Base-by-base conservation (phyloP, 2,329 filamentous ascomycete genomes). In the Canariomyces notabilis region DNA sequence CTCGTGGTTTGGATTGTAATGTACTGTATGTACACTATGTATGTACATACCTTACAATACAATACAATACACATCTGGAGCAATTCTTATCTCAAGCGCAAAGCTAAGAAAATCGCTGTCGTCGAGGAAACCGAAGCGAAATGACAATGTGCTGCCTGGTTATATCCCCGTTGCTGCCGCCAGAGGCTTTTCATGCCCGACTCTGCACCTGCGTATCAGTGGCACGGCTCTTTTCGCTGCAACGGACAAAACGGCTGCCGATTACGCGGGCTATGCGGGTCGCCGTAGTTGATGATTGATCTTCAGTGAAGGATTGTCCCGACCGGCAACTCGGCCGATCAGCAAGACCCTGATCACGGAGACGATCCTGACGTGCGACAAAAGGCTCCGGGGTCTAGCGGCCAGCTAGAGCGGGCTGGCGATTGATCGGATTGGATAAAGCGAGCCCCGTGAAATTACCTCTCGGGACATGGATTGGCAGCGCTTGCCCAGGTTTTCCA, bases 281-380 rank as follows among this genome's bases (percentile, higher is more conserved):
- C 23, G 33, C 48, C 35, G 12, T 38, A 48, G 29, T 16, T 34
- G 31, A 12, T 51, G 51, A 49, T 48, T 49, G 51, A 51, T 53
- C 42, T 48, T 42, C 46, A 23, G 43, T 46, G 33, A 37, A 37
- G 40, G 50, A 46, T 45, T 48, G 46, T 37, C 22, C 44, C 31
- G 44, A 31, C 38, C 29, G 48, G 23, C 48, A 42, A 48, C 36
- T 44, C 33, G 51, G 44, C 36, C 44, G 40, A 37, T 46, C 42
- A 46, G 34, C 39, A 35, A 44, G 43, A 33, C 50, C 44, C 32
- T 37, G 35, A 36, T 33, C 14, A n/a, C 37, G 32, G 23, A 41
- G 44, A 37, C 37, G 22, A 31, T 6, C 35, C 21, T 23, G 37
- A 53, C 51, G 51, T 51, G 48, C 51, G 51, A 45, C 23, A 42